Conservation (phyloP, 768 basidiomycete genomes). For the Tulasnella sp. region DNA sequence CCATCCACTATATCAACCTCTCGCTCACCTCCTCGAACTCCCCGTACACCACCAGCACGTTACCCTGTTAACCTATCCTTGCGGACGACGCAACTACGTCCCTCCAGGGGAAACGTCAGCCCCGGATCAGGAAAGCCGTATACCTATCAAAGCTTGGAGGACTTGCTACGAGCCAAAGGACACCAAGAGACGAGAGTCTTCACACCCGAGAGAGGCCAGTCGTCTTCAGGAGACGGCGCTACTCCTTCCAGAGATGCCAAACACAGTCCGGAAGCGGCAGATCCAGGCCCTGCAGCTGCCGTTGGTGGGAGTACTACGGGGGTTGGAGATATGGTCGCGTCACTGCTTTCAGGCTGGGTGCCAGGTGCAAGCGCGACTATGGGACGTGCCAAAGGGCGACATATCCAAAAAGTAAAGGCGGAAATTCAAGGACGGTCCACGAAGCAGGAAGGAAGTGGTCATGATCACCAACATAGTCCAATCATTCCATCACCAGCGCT, state of each 20-base stretch:
- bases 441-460: too few relatives aligned
- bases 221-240: not conserved
- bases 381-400: not conserved
- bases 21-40: not conserved
- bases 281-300: not conserved
- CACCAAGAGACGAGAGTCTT: constrained; percentile 88
- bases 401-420: not conserved
- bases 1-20: not conserved
- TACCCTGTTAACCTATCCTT: constrained; percentile 3
- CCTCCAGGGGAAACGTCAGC: constrained; percentile 1
- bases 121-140: constrained; percentile 47
- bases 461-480: not conserved
- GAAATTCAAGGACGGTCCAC: not conserved
- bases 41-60: not conserved
- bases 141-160: constrained; percentile 75
- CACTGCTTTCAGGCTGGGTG: not conserved
- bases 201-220: constrained; percentile 66
- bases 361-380: not conserved
- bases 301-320: not conserved
- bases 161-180: constrained; percentile 75
- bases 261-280: not conserved
- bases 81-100: not conserved
- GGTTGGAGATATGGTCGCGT: not conserved
- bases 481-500: not conserved
- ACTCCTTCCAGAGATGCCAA: not conserved